Base-by-base conservation (phyloP, 2,329 filamentous ascomycete genomes). In the Epicoccum nigrum region DNA sequence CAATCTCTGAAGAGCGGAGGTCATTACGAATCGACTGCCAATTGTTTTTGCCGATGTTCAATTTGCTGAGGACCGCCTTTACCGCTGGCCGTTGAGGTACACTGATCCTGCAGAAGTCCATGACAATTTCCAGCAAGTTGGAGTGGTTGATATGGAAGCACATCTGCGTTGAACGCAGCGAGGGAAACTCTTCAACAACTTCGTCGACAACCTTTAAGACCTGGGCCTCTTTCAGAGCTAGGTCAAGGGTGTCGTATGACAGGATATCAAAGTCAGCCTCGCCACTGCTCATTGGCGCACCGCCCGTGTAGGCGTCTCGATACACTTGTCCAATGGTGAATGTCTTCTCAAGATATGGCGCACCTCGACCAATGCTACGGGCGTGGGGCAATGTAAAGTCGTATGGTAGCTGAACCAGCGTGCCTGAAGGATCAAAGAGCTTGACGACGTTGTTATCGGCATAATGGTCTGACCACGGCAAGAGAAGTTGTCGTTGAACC, bases 201-300 rank as follows among this genome's bases (percentile, higher is more conserved):
- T 99, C 94, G 68, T 99, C 94, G 17, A 97, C 77, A 2, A 97
- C 92, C 64, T 97, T 97, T 61, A 99, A 84, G 0, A 92, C 87
- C 72, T 97, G 93, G 0, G 93, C 93, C 73, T 99, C 94, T 65
- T 96, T 95, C 48, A 97, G 74, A 1, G 92, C 88, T 37, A 96
- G 78, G 65, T 97, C 92, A 4, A 92, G 75, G 1, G 88, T 87
- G 61, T 92, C 87, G 35, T 85, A 83, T 0, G 92, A 93, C n/a
- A 96, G 83, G 53, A 99, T 92, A 73, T 99, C 94, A 70, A 97
- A 99, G 70, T 97, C 92, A 2, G 95, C 92, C 69, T 97, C 94
- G 8, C 90, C 88, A 69, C 90, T 88, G 65, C 87, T 88, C 49
- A 83, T 82, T 6, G 94, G 94, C 61, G 96, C 89, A 2, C 90